phyloP scores from a whole-genome alignment of 768 basidiomycete species.

The Clitopilus passeckerianus region DNA sequence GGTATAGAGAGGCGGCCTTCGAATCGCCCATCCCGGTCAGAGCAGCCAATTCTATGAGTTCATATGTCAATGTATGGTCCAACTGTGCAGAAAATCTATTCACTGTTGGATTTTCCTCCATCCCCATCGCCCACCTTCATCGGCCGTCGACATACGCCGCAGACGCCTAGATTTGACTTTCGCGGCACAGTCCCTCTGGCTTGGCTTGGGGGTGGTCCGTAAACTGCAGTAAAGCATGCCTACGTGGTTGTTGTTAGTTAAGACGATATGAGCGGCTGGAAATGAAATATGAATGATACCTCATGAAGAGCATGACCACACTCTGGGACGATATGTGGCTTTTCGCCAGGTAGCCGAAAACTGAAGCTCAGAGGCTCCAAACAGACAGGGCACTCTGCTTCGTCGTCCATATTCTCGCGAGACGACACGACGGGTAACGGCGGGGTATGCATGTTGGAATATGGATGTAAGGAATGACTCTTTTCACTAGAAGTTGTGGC shows the following conservation, averaged over 20 bases:
- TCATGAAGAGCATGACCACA: constrained; percentile 98
- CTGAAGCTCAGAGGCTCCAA: constrained; percentile 91
- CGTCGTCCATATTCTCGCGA: constrained; percentile 62
- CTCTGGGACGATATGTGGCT: constrained; percentile 94
- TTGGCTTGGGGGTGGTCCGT: constrained; percentile 76
- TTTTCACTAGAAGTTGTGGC: constrained; percentile 35
- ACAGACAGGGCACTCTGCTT: constrained; percentile 94
- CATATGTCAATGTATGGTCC: constrained; percentile 4
- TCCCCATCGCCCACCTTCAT: constrained; percentile 95
- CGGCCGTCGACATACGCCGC: constrained; percentile 92
- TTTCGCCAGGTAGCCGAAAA: constrained; percentile 92
- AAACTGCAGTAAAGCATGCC: constrained; percentile 97
- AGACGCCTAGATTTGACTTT: constrained; percentile 86
- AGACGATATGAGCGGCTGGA: background rate
- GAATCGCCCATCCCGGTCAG: constrained; percentile 85
- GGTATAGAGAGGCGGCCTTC: constrained; percentile 49
- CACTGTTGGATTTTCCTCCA: constrained; percentile 86
- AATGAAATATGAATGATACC: constrained; percentile 29
- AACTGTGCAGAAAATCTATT: constrained; percentile 15
- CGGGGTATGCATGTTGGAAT: constrained; percentile 55
- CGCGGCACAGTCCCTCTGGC: constrained; percentile 50
- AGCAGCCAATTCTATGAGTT: constrained; percentile 80
- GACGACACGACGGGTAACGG: constrained; percentile 72
- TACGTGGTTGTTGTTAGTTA: constrained; percentile 22
- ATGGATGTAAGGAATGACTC: constrained; percentile 41